These are phyloP conservation scores for Davidsoniella neocaledoniae DNA, from an alignment of 2,329 filamentous ascomycete species.

Conservation along the genomic window DNA sequence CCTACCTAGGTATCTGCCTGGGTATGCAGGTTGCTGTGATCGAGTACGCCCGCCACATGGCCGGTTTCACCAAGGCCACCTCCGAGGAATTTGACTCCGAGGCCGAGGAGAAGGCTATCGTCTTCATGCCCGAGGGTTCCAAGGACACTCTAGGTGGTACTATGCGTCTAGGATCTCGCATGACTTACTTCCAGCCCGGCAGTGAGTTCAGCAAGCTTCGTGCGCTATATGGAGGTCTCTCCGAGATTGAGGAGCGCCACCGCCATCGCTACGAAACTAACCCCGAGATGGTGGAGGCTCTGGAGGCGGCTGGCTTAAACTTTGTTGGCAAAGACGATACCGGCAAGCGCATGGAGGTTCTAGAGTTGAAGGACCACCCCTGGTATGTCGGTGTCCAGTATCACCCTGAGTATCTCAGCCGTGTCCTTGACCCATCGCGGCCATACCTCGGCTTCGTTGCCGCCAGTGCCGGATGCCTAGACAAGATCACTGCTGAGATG, in stretches of 20 bases:
- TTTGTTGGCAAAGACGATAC: conserved; percentile 69
- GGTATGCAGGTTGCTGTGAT: conserved; percentile 90
- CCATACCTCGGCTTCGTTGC: conserved; percentile 77
- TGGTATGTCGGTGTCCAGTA: conserved; percentile 76
- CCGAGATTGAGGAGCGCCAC: conserved; percentile 54
- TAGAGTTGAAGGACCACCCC: conserved; percentile 69
- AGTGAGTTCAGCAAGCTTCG: conserved; percentile 68
- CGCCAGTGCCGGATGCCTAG: conserved; percentile 52
- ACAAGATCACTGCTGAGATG: conserved; percentile 21
- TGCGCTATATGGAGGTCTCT: conserved; percentile 48
- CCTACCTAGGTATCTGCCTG: conserved; percentile 79
- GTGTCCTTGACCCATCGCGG: conserved; percentile 52
- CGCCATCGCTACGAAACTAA: conserved; percentile 87
- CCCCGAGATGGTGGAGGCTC: conserved; percentile 51
- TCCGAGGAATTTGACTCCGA: conserved; percentile 38
- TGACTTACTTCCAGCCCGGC: conserved; percentile 56
- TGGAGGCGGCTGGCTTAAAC: conserved; percentile 51
- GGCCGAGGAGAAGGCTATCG: conserved; percentile 53
- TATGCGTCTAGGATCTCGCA: conserved; percentile 66
- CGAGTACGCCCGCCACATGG: conserved; percentile 66
- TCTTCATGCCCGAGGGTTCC: conserved; percentile 73
- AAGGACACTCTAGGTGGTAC: conserved; percentile 52
- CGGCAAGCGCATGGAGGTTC: conserved; percentile 64
- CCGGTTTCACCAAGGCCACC: conserved; percentile 39
- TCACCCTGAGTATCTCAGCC: conserved; percentile 71